Percentiles rank a stretch among this genome's conserved stretches.
These are phyloP conservation scores for Trichoderma polysporum DNA, from an alignment of 2,329 filamentous ascomycete genomes.

Conservation along the genomic window DNA sequence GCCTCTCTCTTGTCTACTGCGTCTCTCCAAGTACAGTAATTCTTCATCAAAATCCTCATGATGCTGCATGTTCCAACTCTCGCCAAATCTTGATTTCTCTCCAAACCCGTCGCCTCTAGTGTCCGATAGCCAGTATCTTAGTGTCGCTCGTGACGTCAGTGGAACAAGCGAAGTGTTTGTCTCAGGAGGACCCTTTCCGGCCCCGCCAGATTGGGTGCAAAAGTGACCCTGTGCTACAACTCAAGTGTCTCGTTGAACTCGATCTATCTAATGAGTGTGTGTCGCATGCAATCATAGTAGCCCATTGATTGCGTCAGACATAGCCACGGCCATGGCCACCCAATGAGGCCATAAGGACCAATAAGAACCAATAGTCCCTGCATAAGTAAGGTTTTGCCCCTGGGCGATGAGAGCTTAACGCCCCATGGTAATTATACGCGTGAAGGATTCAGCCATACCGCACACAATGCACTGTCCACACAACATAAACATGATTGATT, in stretches of 20 bases:
- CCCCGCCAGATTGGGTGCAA: background rate
- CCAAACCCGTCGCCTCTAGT: background rate
- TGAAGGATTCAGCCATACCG: background rate
- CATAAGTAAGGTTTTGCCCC: slow-evolving; percentile 3
- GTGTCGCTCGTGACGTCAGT: slow-evolving; percentile 11
- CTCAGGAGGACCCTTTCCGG: slow-evolving; percentile 1
- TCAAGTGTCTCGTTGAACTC: background rate
- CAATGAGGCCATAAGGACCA: background rate
- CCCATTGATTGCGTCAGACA: slow-evolving; percentile 13
- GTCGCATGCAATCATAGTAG: background rate
- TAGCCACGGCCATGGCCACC: background rate
- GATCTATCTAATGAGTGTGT: background rate
- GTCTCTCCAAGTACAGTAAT: too few relatives aligned
- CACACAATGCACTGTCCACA: background rate
- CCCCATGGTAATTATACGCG: background rate
- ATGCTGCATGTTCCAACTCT: background rate
- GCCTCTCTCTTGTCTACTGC: background rate
- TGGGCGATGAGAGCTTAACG: background rate
- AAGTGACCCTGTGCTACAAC: background rate
- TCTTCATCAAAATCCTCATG: too few relatives aligned
- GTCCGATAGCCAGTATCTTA: background rate
- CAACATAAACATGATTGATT: background rate
- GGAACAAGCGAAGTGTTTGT: background rate
- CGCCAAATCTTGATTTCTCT: slow-evolving; percentile 9
- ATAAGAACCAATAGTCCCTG: background rate